Percentiles rank a stretch among this genome's conserved stretches.
Evolutionary conservation across 176 grass and related monocot genomes (phyloP).

Genomic region (Neostapfia colusana): DNA sequence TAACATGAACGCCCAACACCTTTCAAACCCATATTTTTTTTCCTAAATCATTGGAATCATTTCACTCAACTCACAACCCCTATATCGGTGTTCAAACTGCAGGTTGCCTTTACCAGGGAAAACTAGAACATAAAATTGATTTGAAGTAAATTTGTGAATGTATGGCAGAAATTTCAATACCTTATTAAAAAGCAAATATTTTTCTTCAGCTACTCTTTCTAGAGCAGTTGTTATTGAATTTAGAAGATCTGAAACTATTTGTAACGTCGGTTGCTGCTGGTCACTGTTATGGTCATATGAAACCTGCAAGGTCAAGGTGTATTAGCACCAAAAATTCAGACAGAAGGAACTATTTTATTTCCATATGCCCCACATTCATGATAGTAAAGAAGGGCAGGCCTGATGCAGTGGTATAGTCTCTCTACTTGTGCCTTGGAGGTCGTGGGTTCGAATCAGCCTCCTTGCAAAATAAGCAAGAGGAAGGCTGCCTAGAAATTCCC

Average conservation of each 20-base stretch:
- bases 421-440: too few relatives aligned
- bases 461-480: too few relatives aligned
- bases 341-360: background rate
- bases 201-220: constrained; percentile 85
- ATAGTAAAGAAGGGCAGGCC: too few relatives aligned
- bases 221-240: constrained; percentile 60
- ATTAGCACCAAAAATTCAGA: background rate
- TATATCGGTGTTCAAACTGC: background rate
- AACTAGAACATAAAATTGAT: background rate
- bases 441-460: too few relatives aligned
- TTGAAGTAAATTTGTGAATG: constrained; percentile 8
- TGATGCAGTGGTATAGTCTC: too few relatives aligned
- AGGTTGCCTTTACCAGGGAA: background rate
- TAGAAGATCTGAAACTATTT: constrained; percentile 74
- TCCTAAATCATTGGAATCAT: background rate
- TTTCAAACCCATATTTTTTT: background rate
- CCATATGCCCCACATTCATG: background rate
- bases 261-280: constrained; percentile 66
- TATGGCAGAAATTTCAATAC: constrained; percentile 41
- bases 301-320: constrained; percentile 45
- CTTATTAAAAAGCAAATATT: constrained; percentile 91
- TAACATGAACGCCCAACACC: too few relatives aligned
- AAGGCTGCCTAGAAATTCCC: too few relatives aligned
- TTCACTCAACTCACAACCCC: background rate
- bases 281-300: constrained; percentile 39